Conservation (phyloP, 2,329 filamentous ascomycete species). For the Stylonectria norvegica region DNA sequence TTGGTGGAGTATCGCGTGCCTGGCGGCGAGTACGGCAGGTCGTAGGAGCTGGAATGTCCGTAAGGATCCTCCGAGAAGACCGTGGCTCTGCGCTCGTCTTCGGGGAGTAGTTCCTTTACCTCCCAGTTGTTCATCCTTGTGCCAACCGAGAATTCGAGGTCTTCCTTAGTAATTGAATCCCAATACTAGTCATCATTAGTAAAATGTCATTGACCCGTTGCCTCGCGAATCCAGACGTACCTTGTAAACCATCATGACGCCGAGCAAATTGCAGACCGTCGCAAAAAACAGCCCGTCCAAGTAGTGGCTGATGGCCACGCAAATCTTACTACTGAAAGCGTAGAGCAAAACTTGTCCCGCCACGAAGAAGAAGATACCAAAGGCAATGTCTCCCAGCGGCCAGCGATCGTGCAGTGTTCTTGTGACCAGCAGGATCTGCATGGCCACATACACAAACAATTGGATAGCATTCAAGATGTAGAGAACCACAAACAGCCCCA, state of each 20-base stretch:
- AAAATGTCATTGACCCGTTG: background rate
- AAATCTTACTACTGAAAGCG: conserved; percentile 81
- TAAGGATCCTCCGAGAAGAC: conserved; percentile 68
- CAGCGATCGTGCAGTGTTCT: conserved; percentile 92
- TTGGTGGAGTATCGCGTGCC: conserved; percentile 43
- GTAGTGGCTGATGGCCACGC: conserved; percentile 82
- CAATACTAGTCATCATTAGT: conserved; percentile 64
- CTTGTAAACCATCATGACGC: conserved; percentile 99
- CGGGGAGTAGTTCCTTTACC: conserved; percentile 83
- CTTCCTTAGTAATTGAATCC: conserved; percentile 98
- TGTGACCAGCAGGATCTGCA: conserved; percentile 84
- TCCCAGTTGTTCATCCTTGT: conserved; percentile 98
- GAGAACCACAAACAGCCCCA: conserved; percentile 85
- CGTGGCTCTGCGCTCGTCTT: conserved; percentile 73
- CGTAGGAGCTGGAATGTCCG: conserved; percentile 53
- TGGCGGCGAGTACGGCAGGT: conserved; percentile 47
- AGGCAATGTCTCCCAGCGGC: conserved; percentile 87
- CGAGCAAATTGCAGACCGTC: conserved; percentile 87
- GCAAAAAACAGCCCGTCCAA: conserved; percentile 92
- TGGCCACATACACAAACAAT: conserved; percentile 77
- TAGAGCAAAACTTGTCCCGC: conserved; percentile 91
- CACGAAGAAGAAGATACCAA: conserved; percentile 88
- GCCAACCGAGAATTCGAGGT: conserved; percentile 96
- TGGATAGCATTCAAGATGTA: conserved; percentile 89
- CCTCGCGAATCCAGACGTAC: conserved; percentile 41